A percentile compares a stretch with the other conserved stretches of the same genome.
Conservation (phyloP, 441 rosid genomes). For the Viola pubescens region DNA sequence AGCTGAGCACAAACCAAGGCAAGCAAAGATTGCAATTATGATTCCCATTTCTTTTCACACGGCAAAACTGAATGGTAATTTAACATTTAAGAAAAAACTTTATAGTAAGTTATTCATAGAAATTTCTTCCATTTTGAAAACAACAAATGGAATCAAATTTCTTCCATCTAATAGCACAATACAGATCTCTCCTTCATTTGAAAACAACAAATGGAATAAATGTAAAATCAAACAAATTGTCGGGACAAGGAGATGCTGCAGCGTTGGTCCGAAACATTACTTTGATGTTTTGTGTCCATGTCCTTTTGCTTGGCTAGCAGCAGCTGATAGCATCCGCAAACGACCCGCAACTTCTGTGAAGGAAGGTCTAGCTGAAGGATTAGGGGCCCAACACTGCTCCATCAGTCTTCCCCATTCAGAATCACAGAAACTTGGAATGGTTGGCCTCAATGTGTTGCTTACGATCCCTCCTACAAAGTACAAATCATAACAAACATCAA, state of each 20-base stretch:
- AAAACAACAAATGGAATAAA: conserved; percentile 20
- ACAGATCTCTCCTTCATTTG: background rate
- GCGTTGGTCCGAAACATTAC: conserved; percentile 19
- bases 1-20: no score
- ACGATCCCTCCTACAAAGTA: conserved; percentile 69
- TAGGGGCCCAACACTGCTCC: conserved; percentile 94
- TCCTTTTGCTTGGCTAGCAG: conserved; percentile 50
- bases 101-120: background rate
- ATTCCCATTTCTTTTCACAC: no score
- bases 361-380: conserved; percentile 71
- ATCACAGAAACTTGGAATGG: conserved; percentile 67
- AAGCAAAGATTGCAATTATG: no score
- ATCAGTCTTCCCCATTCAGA: conserved; percentile 72
- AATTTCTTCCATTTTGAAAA: conserved; percentile 35
- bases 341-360: conserved; percentile 80
- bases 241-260: conserved; percentile 1
- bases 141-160: conserved; percentile 27
- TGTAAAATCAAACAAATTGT: conserved; percentile 3
- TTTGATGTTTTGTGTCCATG: conserved; percentile 54
- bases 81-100: no score
- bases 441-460: conserved; percentile 78
- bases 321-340: conserved; percentile 61
- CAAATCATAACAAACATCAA: background rate
- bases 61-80: no score
- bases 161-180: conserved; percentile 4